These are phyloP conservation scores for Penicillium sp. DNA, from an alignment of 2,329 filamentous ascomycete species.

Conservation along the genomic window DNA sequence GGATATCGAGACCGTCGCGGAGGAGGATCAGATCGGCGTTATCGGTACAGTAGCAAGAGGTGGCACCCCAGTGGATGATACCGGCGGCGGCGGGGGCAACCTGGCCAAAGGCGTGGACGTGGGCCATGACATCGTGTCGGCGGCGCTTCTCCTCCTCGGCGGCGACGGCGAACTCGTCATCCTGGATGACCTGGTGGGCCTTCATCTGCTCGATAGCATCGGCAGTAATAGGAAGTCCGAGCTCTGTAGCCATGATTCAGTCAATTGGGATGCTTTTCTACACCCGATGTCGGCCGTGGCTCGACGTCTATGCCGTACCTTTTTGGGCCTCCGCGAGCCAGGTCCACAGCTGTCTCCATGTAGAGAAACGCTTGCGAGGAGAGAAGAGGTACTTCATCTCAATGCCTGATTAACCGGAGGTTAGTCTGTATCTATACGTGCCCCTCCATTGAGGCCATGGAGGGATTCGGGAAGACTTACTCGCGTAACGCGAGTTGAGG, in stretches of 20 bases:
- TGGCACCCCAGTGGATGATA: constrained; percentile 78
- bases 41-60: constrained; percentile 62
- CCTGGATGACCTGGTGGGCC: constrained; percentile 71
- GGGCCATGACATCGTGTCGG: constrained; percentile 66
- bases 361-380: constrained; percentile 71
- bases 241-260: constrained; percentile 50
- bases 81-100: constrained; percentile 76
- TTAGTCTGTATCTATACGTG: constrained; percentile 17
- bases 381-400: constrained; percentile 83
- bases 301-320: constrained; percentile 29
- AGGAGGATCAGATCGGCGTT: constrained; percentile 79
- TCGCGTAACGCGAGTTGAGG: constrained; percentile 72
- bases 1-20: constrained; percentile 71
- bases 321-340: constrained; percentile 80
- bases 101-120: constrained; percentile 73
- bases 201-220: constrained; percentile 78
- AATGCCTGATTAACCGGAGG: constrained; percentile 35
- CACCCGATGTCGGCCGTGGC: constrained; percentile 16
- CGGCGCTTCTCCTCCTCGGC: constrained; percentile 74
- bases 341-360: constrained; percentile 85
- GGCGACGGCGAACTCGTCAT: constrained; percentile 75
- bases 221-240: constrained; percentile 72
- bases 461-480: constrained; percentile 35
- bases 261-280: constrained; percentile 19
- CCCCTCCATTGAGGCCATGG: neutral